A percentile compares a stretch with the other conserved stretches of the same genome.
Conservation (phyloP, 208 protist species). For the Angomonas deanei region DNA sequence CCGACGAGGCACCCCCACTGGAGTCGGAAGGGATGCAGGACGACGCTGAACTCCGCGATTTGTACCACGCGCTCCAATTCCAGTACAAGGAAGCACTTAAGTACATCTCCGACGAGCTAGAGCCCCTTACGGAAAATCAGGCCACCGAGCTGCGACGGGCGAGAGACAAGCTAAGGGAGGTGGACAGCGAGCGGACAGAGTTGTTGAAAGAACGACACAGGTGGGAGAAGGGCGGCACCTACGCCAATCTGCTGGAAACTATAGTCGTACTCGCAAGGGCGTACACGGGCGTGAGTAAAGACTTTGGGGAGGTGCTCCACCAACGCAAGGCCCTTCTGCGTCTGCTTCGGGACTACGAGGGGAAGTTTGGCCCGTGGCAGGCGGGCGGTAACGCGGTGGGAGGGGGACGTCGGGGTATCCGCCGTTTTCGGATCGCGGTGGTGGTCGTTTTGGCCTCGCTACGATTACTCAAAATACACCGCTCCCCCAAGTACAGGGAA, state of each 20-base stretch:
- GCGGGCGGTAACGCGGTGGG: neutral
- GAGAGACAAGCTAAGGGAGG: slow-evolving; percentile 1
- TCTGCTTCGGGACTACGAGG: slow-evolving; percentile 11
- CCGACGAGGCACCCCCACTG: neutral
- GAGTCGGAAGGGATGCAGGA: neutral
- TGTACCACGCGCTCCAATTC: slow-evolving; percentile 9
- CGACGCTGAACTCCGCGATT: neutral
- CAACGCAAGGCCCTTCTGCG: slow-evolving; percentile 33
- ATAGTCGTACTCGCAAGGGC: slow-evolving; percentile 19
- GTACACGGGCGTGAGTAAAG: slow-evolving; percentile 29
- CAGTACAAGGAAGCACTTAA: slow-evolving; percentile 24
- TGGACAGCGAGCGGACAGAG: slow-evolving; percentile 3
- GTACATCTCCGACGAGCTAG: slow-evolving; percentile 30
- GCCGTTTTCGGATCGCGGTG: slow-evolving; percentile 23
- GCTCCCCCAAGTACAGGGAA: neutral
- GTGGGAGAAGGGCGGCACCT: neutral
- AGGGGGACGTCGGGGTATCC: neutral
- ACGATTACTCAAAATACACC: slow-evolving; percentile 13
- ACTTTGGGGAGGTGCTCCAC: slow-evolving; percentile 34
- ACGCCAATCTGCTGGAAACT: slow-evolving; percentile 1
- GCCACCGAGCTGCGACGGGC: slow-evolving; percentile 11
- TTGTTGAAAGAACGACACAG: neutral
- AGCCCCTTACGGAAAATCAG: slow-evolving; percentile 28
- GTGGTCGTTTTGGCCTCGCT: slow-evolving; percentile 30
- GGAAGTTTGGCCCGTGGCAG: neutral